A percentile compares a stretch with the other conserved stretches of the same genome.
Evolutionary conservation across 371 early-diverging fungal species (phyloP).

Genomic region (Circinella umbellata): DNA sequence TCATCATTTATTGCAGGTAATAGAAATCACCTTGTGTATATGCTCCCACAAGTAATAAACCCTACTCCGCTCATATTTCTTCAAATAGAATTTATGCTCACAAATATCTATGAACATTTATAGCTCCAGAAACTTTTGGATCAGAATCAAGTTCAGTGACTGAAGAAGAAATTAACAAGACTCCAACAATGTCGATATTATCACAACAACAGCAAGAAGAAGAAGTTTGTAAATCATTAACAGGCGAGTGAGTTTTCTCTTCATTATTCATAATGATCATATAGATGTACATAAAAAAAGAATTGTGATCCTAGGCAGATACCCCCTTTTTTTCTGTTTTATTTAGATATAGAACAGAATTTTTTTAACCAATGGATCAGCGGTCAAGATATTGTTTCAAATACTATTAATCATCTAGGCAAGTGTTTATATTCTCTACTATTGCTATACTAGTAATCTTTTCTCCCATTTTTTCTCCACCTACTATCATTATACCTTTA

Average conservation of each 20-base stretch:
- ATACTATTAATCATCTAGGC: conserved; percentile 9
- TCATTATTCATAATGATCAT: background rate
- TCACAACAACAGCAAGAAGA: background rate
- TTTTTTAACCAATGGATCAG: background rate
- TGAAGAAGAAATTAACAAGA: background rate
- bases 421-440: conserved; percentile 6
- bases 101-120: background rate
- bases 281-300: background rate
- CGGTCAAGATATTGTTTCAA: background rate
- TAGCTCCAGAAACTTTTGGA: conserved; percentile 1
- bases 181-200: background rate
- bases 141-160: conserved; percentile 3
- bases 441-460: no score
- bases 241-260: conserved; percentile 13
- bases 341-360: conserved; percentile 4
- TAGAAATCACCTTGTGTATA: background rate
- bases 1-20: background rate
- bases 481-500: no score
- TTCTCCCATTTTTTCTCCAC: no score
- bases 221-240: background rate
- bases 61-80: no score
- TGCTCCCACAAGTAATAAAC: no score
- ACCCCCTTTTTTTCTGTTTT: background rate
- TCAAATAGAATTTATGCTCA: background rate
- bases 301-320: conserved; percentile 20